These are phyloP conservation scores for Pterothamnion heteromorphum DNA, from an alignment of 31 red algal genomes.

Conservation along the genomic window DNA sequence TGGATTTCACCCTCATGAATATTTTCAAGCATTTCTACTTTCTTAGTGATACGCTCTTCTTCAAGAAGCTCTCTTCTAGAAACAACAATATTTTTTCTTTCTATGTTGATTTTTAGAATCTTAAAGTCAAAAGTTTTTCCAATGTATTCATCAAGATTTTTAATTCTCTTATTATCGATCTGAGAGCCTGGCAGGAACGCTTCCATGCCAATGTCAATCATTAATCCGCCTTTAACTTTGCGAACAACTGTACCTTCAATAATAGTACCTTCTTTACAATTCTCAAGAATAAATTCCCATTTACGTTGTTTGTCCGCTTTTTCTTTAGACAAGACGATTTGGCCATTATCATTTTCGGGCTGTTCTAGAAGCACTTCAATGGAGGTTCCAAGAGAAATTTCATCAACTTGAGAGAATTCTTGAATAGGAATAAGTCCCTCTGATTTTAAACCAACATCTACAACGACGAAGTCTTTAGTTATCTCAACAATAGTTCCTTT, in stretches of 20 bases:
- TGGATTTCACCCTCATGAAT: conserved; percentile 85
- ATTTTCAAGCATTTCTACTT: conserved; percentile 60
- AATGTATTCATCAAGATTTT: background rate
- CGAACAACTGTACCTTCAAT: background rate
- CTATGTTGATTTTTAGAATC: conserved; percentile 2
- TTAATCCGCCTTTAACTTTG: background rate
- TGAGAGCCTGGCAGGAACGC: conserved; percentile 19
- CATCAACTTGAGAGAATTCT: background rate
- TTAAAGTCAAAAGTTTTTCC: background rate
- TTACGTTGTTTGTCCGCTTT: background rate
- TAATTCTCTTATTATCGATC: background rate
- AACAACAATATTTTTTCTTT: background rate
- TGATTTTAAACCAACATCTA: conserved; percentile 21
- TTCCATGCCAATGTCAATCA: conserved; percentile 1
- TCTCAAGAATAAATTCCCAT: background rate
- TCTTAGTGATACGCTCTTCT: background rate
- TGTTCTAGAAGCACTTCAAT: background rate
- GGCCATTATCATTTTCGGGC: background rate
- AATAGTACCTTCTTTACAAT: background rate
- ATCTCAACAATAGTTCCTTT: conserved; percentile 24
- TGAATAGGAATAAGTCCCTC: conserved; percentile 8
- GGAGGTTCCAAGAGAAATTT: background rate
- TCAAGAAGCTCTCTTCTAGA: conserved; percentile 7
- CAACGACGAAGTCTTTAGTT: background rate
- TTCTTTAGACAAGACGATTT: conserved; percentile 23